phyloP scores from a whole-genome alignment of 2,329 filamentous ascomycete species.

The Botrytis fabae region DNA sequence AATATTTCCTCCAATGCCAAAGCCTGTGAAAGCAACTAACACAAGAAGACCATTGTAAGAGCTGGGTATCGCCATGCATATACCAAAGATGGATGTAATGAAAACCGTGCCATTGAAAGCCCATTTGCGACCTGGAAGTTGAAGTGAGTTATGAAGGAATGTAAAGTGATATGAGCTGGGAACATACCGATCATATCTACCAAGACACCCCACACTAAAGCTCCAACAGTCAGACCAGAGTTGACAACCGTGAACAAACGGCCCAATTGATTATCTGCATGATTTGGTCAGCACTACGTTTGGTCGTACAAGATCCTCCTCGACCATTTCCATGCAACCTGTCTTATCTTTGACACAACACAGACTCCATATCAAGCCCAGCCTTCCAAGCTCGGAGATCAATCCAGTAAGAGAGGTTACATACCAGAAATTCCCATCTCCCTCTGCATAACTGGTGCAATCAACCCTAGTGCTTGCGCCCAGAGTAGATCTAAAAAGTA shows the following conservation, averaged over 20 bases:
- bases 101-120: conserved; percentile 35
- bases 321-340: neutral
- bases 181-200: conserved; percentile 34
- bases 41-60: conserved; percentile 29
- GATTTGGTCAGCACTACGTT: neutral
- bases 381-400: neutral
- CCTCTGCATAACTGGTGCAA: conserved; percentile 31
- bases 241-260: conserved; percentile 31
- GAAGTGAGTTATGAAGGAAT: conserved; percentile 6
- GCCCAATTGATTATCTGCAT: conserved; percentile 27
- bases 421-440: conserved; percentile 31
- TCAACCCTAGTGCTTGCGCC: conserved; percentile 35
- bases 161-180: neutral
- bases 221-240: conserved; percentile 32
- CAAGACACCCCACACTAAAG: conserved; percentile 33
- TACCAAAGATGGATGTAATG: conserved; percentile 31
- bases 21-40: conserved; percentile 30
- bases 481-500: conserved; percentile 37
- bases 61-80: conserved; percentile 29
- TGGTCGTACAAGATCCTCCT: neutral
- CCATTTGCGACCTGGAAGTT: conserved; percentile 30
- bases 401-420: neutral
- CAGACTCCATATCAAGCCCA: neutral
- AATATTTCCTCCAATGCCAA: conserved; percentile 38
- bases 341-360: neutral